Evolutionary conservation across 2,329 filamentous ascomycete species (phyloP).

Genomic region (Microdochium paspali): DNA sequence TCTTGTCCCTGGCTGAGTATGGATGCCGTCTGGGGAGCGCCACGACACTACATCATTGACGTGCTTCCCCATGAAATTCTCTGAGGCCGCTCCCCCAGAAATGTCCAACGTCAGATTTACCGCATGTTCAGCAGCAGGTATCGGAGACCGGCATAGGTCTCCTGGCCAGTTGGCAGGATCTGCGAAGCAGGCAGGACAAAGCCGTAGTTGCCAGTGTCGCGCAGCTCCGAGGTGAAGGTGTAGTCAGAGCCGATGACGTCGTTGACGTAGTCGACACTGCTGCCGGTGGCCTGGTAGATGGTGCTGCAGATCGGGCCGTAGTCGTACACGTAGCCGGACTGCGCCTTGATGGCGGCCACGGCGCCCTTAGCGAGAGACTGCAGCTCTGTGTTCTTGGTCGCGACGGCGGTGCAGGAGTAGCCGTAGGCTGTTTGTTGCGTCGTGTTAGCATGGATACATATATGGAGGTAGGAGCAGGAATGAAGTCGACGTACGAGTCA

Average conservation of each 20-base stretch:
- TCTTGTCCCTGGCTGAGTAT: too few species aligned
- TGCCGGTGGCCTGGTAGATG: constrained; percentile 25
- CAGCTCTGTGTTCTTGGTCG: constrained; percentile 32
- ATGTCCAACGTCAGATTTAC: too few species aligned
- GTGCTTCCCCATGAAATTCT: too few species aligned
- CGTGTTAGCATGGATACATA: constrained; percentile 32
- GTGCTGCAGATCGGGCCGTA: constrained; percentile 27
- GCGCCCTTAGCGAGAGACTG: constrained; percentile 26
- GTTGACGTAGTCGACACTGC: constrained; percentile 17
- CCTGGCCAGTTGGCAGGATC: constrained; percentile 13
- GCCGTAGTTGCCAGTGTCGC: constrained; percentile 13
- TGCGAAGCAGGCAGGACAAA: constrained; percentile 16
- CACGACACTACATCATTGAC: too few species aligned
- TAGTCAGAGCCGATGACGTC: constrained; percentile 24
- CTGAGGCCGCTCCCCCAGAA: too few species aligned
- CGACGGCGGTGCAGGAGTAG: constrained; percentile 38
- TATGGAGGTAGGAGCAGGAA: constrained; percentile 58
- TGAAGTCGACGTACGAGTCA: constrained; percentile 33
- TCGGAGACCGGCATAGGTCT: constrained; percentile 24
- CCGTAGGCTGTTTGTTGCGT: constrained; percentile 43
- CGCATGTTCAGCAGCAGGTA: constrained; percentile 27
- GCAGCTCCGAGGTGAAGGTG: constrained; percentile 23
- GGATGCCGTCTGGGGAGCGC: too few species aligned
- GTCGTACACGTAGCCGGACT: constrained; percentile 23
- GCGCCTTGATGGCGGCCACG: constrained; percentile 18